A percentile compares a stretch with the other conserved stretches of the same genome.
Conservation (phyloP, 768 basidiomycete genomes). For the Gloeopeniophorella convolvens region DNA sequence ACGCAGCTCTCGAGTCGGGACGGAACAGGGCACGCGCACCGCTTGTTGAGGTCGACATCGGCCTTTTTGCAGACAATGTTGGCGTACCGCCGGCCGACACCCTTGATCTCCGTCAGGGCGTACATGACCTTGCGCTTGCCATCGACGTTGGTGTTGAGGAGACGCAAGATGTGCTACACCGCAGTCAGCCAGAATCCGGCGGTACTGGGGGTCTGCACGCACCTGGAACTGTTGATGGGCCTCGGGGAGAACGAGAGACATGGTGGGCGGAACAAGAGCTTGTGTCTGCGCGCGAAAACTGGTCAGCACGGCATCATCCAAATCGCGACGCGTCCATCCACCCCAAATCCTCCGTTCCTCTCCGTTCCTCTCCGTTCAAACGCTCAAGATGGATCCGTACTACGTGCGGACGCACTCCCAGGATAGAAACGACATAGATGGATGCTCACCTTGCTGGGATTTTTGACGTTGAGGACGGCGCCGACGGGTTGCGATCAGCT, state of each 20-base stretch:
- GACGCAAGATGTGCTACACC: slow-evolving; percentile 92
- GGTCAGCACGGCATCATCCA: slow-evolving; percentile 17
- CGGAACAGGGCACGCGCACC: slow-evolving; percentile 46
- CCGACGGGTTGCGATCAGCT: not conserved
- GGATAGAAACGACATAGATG: not conserved
- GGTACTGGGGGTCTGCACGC: slow-evolving; percentile 18
- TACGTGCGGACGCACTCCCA: not conserved
- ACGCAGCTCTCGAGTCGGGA: not conserved
- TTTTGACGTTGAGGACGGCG: not conserved
- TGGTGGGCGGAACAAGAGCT: slow-evolving; percentile 31
- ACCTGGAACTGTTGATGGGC: slow-evolving; percentile 95
- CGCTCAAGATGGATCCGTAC: not conserved
- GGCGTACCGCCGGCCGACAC: slow-evolving; percentile 97
- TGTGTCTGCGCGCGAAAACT: not conserved
- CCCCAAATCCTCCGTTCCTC: not conserved
- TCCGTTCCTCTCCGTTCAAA: not conserved
- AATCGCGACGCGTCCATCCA: slow-evolving; percentile 15
- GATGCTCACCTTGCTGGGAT: slow-evolving; percentile 11
- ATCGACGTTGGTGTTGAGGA: slow-evolving; percentile 99
- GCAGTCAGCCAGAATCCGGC: not conserved
- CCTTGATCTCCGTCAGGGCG: slow-evolving; percentile 99
- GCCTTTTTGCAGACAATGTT: slow-evolving; percentile 99
- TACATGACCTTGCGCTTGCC: slow-evolving; percentile 99
- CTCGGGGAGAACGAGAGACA: slow-evolving; percentile 98
- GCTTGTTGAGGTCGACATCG: slow-evolving; percentile 97